Evolutionary conservation across 257 asterid species (phyloP).

Genomic region (Przewalskia tangutica): DNA sequence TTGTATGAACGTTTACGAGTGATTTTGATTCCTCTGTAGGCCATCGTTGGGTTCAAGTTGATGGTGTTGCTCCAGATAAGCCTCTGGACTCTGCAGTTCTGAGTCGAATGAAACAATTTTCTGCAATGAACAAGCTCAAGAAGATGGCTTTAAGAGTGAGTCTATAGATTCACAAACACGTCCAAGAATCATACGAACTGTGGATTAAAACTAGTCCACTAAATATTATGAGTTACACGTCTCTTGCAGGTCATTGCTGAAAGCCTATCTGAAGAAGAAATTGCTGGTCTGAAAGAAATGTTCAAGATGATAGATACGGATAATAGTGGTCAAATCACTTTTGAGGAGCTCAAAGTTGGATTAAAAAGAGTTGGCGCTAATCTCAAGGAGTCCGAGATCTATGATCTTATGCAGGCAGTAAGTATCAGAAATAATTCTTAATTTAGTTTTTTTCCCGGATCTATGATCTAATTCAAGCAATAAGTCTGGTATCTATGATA

Average conservation of each 20-base stretch:
- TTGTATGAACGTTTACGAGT: background rate
- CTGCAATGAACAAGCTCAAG: conserved; percentile 94
- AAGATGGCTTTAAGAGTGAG: conserved; percentile 95
- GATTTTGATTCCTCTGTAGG: conserved; percentile 31
- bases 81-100: conserved; percentile 91
- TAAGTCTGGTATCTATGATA: background rate
- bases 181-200: background rate
- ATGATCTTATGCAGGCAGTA: conserved; percentile 95
- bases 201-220: background rate
- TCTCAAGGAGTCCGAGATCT: conserved; percentile 84
- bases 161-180: background rate
- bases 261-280: conserved; percentile 83
- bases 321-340: conserved; percentile 81
- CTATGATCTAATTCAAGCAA: background rate
- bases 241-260: conserved; percentile 72
- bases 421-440: conserved; percentile 12
- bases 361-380: conserved; percentile 81
- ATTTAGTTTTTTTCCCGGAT: background rate
- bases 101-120: conserved; percentile 90
- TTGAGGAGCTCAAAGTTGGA: conserved; percentile 88
- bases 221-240: background rate
- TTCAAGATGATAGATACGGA: conserved; percentile 87
- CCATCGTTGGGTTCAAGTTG: conserved; percentile 99
- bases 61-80: conserved; percentile 89
- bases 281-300: conserved; percentile 83